phyloP scores from a whole-genome alignment of 1,284 basidiomycete genomes.

The Tilletiopsis washingtonensis region DNA sequence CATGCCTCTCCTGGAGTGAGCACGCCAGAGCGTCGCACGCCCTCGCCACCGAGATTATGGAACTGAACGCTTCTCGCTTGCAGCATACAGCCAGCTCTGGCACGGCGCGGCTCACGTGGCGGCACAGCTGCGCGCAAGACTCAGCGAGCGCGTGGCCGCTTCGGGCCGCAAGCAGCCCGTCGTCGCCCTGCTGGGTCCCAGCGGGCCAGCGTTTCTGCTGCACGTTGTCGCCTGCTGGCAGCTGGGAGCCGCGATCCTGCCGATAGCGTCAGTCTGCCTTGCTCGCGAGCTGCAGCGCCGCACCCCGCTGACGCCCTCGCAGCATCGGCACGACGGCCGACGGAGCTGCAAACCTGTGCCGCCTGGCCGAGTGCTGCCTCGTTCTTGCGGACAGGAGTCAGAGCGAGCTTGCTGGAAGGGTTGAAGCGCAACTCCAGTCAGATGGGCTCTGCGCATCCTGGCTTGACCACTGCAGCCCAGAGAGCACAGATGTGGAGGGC shows the following conservation, averaged over 20 bases:
- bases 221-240: constrained; percentile 48
- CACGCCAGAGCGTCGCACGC: too few relatives aligned
- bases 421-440: too few relatives aligned
- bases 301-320: constrained; percentile 1
- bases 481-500: too few relatives aligned
- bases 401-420: constrained; percentile 48
- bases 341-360: constrained; percentile 56
- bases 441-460: too few relatives aligned
- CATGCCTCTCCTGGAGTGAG: background rate
- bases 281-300: background rate
- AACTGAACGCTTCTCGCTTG: background rate
- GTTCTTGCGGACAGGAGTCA: constrained; percentile 52
- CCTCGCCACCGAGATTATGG: too few relatives aligned
- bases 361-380: constrained; percentile 52
- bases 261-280: constrained; percentile 48
- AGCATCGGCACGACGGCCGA: constrained; percentile 55
- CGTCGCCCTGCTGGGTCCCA: constrained; percentile 48
- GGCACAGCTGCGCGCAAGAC: too few relatives aligned
- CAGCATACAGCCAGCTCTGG: constrained; percentile 13
- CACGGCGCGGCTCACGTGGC: too few relatives aligned
- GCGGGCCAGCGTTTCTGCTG: constrained; percentile 48
- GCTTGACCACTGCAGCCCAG: too few relatives aligned
- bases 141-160: too few relatives aligned
- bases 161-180: constrained; percentile 14
- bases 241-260: constrained; percentile 48